Percentiles rank a stretch among this genome's conserved stretches.
Conservation (phyloP, 1,284 basidiomycete genomes). For the Trametes sp. region DNA sequence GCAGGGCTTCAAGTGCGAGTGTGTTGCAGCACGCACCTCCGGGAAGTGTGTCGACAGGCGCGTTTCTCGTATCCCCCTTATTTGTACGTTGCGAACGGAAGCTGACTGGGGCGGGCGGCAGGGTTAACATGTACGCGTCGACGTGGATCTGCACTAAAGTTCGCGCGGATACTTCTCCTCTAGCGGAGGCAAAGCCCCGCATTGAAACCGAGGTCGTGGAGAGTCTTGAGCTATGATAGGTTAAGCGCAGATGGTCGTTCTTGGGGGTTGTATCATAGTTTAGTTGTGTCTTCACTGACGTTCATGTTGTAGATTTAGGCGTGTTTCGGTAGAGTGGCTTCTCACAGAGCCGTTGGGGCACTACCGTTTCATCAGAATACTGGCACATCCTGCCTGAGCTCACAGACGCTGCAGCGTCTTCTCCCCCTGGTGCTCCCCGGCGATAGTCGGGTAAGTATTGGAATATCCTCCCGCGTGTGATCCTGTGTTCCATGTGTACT, state of each 20-base stretch:
- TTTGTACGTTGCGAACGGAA: neutral
- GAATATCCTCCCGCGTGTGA: too few relatives aligned
- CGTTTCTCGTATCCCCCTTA: neutral
- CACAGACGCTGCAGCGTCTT: too few relatives aligned
- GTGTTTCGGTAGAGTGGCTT: too few relatives aligned
- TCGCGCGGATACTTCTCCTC: conserved; percentile 18
- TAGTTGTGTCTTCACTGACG: too few relatives aligned
- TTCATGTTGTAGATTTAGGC: too few relatives aligned
- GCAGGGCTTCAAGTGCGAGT: conserved; percentile 33
- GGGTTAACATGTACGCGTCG: conserved; percentile 37
- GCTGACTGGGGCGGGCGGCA: neutral
- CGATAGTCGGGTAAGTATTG: too few relatives aligned
- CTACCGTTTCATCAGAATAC: too few relatives aligned
- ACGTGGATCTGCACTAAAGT: conserved; percentile 35
- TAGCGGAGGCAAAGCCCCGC: neutral
- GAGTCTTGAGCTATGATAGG: conserved; percentile 19
- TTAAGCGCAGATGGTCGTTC: neutral
- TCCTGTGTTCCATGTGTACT: too few relatives aligned
- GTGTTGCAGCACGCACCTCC: conserved; percentile 26
- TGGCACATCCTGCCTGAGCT: too few relatives aligned
- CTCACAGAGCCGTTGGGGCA: too few relatives aligned
- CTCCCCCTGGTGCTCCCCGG: too few relatives aligned
- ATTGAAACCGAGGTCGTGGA: conserved; percentile 14
- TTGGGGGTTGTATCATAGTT: too few relatives aligned
- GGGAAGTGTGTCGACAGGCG: conserved; percentile 34